These are phyloP conservation scores for Saturnispora mendoncae DNA, from an alignment of 805 yeast species.

Conservation along the genomic window DNA sequence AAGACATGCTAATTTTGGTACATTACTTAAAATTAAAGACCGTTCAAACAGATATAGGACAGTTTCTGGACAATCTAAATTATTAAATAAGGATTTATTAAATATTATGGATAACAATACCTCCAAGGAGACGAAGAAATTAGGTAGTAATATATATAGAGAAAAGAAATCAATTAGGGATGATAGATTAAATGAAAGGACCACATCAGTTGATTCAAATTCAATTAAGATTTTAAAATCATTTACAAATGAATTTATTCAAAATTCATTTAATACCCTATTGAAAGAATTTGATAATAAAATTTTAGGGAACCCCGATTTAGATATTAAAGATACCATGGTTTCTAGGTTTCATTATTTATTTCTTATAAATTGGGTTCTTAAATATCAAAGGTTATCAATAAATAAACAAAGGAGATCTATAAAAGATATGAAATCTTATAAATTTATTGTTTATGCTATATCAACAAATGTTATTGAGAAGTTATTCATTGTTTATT, in stretches of 20 bases:
- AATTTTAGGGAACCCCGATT: conserved; percentile 14
- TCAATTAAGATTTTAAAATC: conserved; percentile 21
- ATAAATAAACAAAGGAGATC: conserved; percentile 20
- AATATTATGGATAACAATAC: conserved; percentile 59
- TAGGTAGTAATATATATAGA: conserved; percentile 36
- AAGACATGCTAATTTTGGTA: conserved; percentile 88
- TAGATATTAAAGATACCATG: conserved; percentile 25
- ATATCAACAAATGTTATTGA: conserved; percentile 7
- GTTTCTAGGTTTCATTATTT: conserved; percentile 40
- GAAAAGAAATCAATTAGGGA: conserved; percentile 35
- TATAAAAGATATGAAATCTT: conserved; percentile 8
- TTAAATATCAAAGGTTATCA: conserved; percentile 49
- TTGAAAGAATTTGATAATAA: conserved; percentile 39
- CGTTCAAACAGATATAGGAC: conserved; percentile 45
- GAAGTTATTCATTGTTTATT: conserved; percentile 2
- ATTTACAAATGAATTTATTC: conserved; percentile 53
- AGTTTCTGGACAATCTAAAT: conserved; percentile 59
- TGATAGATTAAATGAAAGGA: conserved; percentile 8
- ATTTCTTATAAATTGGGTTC: conserved; percentile 64
- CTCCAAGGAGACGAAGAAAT: conserved; percentile 40
- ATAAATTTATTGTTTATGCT: conserved; percentile 3
- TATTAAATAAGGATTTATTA: conserved; percentile 38
- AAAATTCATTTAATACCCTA: conserved; percentile 67
- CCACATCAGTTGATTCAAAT: background rate
- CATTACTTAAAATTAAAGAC: conserved; percentile 64